Evolutionary conservation across 352 stramenopile genomes (phyloP), one percentile per base, ranked within the genome.

Genomic region (Phytophthora ramorum): DNA sequence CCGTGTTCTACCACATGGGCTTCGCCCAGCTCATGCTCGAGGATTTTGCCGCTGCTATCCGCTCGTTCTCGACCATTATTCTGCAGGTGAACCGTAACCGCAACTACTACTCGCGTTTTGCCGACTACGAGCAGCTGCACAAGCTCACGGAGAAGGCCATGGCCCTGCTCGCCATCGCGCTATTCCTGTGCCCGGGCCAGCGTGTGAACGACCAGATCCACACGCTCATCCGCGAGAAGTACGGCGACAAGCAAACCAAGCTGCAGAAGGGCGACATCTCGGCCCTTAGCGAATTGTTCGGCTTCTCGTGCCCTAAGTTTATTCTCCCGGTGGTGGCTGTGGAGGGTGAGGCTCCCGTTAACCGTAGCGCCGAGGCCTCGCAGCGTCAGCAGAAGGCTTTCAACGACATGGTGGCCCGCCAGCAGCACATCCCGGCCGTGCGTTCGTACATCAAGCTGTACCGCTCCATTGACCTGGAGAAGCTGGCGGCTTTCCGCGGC

Each of bases 21-120:
- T 97, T 99, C 37, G 89, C 91, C 12, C 98, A 98, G 80, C 84
- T 99, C 66, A 99, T 99, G 97, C 82, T 99, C 45, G 87, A 97
- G 71, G 91, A 98, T 58, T 99, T 99, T 84, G 91, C 96, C 48
- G 93, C 97, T 49, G 91, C 97, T 13, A 91, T 94, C 52, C 86
- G 83, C 50, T 95, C 88, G 45, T 95, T 96, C 73, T 92, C 86
- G 75, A 95, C 87, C 30, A 92, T 96, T 76, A 91, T 97, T 51
- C 62, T 96, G 44, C 85, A 97, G 66, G 83, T 97, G 59, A 90
- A 96, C 72, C 86, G 89, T 72, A 94, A 82, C 71, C 86, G 85
- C 52, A 96, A 89, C 66, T 97, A 97, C 76, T 92, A 98, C 73
- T 87, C 92, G 56, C 89, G 89, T 58, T 97, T 96, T 57, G 88